These are phyloP conservation scores for Vaccinium vitisidaea DNA, from an alignment of 148 eudicot genomes.

Conservation along the genomic window DNA sequence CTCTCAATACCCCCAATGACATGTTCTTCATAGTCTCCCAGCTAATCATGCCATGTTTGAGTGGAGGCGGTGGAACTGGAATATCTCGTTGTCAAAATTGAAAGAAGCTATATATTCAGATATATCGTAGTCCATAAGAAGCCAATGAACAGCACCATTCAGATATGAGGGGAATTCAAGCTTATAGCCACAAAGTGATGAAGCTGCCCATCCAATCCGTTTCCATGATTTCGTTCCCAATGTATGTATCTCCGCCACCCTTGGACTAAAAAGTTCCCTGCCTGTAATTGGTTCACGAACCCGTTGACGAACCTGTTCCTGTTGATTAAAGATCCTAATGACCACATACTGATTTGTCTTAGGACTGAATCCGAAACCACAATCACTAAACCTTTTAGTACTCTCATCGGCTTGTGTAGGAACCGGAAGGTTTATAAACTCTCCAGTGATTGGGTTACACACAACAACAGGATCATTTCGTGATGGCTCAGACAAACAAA, in stretches of 20 bases:
- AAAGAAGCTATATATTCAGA: constrained; percentile 15
- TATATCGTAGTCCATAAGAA: neutral
- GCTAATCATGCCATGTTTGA: neutral
- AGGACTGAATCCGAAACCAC: constrained; percentile 23
- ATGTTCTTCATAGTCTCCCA: neutral
- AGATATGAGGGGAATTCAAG: neutral
- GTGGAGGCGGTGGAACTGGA: constrained; percentile 20
- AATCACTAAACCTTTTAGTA: neutral
- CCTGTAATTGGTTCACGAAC: neutral
- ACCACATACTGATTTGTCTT: constrained; percentile 16
- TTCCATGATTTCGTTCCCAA: constrained; percentile 18
- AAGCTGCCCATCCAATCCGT: neutral
- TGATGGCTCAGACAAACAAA: constrained; percentile 6
- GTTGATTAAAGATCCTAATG: constrained; percentile 6
- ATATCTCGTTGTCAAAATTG: constrained; percentile 24
- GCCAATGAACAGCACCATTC: constrained; percentile 22
- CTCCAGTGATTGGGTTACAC: constrained; percentile 30
- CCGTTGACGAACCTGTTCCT: neutral
- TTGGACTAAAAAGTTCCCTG: neutral
- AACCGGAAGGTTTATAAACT: constrained; percentile 16
- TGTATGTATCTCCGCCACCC: constrained; percentile 14
- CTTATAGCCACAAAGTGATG: neutral
- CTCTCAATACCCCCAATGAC: constrained; percentile 19
- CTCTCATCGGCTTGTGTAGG: neutral
- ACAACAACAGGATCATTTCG: constrained; percentile 13